Base-by-base conservation (phyloP, 202 grass and related monocot genomes). In the Cymbopogon flexuosus region DNA sequence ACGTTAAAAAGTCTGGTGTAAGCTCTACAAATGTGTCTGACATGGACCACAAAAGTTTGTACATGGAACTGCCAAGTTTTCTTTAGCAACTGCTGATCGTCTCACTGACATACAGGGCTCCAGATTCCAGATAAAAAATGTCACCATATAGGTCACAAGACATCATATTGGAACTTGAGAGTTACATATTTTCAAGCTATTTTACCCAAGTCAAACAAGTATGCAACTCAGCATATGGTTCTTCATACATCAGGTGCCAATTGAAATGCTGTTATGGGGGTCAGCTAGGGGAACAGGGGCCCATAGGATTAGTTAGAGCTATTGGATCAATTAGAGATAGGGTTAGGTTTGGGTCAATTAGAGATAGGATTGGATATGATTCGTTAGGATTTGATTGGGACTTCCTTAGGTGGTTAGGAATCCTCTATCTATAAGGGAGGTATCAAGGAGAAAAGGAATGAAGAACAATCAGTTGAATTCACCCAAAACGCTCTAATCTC, bases 21-120 rank as follows among this genome's bases (percentile, higher is more conserved):
- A n/a, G n/a, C n/a, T n/a, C n/a, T n/a, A 62, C 8, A 87, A 60
- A 51, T 58, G 73, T 83, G 6, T 3, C 7, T 33, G 41, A 72
- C 43, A 51, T 49, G 42, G 14, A 72, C 14, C 8, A 73, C 27
- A 36, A 14, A 65, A 49, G 5, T 78, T 22, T 78, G 60, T 49
- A 54, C 21, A 56, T 56, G 41, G 24, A n/a, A 47, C 11, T 79
- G 19, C 43, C 43, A 52, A 10, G 3, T 52, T 78, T 64, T 51
- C 23, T 49, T 47, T 47, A 49, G 24, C 19, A 51, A 14, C 41
- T 0, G 0, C 6, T 10, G 22, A 71, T 71, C 13, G 0, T 27
- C 13, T 30, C 69, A 19, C 24, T 51, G 69, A 29, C 4, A 49
- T 31, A 43, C 15, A 24, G 13, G 27, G 67, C 10, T 45, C 13